phyloP scores from a whole-genome alignment of 768 basidiomycete genomes.

The Pluteus cervinus region DNA sequence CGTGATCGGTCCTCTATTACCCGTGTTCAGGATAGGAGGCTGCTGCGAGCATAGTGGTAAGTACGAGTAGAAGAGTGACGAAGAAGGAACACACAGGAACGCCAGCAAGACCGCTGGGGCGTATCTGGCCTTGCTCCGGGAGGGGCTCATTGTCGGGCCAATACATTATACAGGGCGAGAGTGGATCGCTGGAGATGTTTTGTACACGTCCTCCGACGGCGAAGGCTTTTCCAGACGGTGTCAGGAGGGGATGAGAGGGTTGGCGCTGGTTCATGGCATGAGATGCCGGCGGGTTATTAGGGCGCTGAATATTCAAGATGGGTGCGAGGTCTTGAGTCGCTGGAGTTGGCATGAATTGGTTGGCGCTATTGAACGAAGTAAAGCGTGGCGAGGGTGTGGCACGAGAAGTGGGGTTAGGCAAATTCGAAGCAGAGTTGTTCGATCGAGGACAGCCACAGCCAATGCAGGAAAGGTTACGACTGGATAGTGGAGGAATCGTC shows the following conservation, averaged over 20 bases:
- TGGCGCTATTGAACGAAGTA: constrained; percentile 14
- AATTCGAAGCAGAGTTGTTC: constrained; percentile 19
- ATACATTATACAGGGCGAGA: constrained; percentile 75
- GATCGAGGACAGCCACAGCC: constrained; percentile 66
- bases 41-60: constrained; percentile 37
- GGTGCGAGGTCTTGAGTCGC: constrained; percentile 9
- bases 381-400: constrained; percentile 25
- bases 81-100: constrained; percentile 36
- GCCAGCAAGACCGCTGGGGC: constrained; percentile 50
- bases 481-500: constrained; percentile 28
- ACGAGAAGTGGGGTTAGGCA: constrained; percentile 15
- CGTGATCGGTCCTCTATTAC: constrained; percentile 82
- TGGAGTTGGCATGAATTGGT: constrained; percentile 4
- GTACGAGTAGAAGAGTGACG: constrained; percentile 7
- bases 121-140: constrained; percentile 75
- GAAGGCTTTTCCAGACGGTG: constrained; percentile 77
- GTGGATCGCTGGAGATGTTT: constrained; percentile 70
- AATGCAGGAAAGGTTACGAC: constrained; percentile 73
- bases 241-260: constrained; percentile 64
- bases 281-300: constrained; percentile 5
- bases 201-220: constrained; percentile 73
- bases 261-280: constrained; percentile 23
- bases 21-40: constrained; percentile 85
- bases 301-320: constrained; percentile 7
- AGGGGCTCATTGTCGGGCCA: constrained; percentile 89